Evolutionary conservation across 805 yeast species (phyloP), one percentile per base, ranked within the genome.

Genomic region (Pichia rugopelliculosa): DNA sequence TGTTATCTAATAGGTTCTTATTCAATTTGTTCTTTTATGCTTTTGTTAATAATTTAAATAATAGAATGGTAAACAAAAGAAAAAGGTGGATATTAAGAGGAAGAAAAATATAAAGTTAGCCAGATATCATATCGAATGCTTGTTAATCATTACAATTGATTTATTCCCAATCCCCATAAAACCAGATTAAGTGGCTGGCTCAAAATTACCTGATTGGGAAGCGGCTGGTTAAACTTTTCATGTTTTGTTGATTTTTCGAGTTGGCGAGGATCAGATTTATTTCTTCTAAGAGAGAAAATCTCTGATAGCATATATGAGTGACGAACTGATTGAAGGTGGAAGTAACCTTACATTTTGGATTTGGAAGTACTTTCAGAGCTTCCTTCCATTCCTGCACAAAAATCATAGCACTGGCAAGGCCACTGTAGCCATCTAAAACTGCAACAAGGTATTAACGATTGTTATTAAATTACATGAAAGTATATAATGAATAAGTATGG

Each of bases 201-300:
- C 18, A 23, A 33, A 41, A 30, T 22, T 41, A 30, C 44, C 38
- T 23, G n/a, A 30, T 41, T 41, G n/a, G 44, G 44, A 26, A 21
- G 44, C 33, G 44, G 44, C 44, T 41, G 44, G 44, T 21, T 13
- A 3, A n/a, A 22, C 11, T n/a, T 37, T 22, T 22, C 11, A 20
- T 21, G 17, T 37, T 22, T 37, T 37, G 39, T 37, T 30, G 33
- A 30, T 30, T n/a, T n/a, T n/a, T n/a, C n/a, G n/a, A n/a, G n/a
- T n/a, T n/a, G n/a, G n/a, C n/a, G n/a, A n/a, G n/a, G n/a, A n/a
- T n/a, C n/a, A n/a, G n/a, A n/a, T n/a, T n/a, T n/a, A n/a, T n/a
- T n/a, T n/a, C n/a, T n/a, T n/a, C n/a, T n/a, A n/a, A n/a, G n/a
- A n/a, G n/a, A n/a, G n/a, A n/a, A n/a, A n/a, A n/a, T n/a, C n/a